phyloP scores from a whole-genome alignment of 2,329 filamentous ascomycete species.

The Sporothrix brasiliensis region DNA sequence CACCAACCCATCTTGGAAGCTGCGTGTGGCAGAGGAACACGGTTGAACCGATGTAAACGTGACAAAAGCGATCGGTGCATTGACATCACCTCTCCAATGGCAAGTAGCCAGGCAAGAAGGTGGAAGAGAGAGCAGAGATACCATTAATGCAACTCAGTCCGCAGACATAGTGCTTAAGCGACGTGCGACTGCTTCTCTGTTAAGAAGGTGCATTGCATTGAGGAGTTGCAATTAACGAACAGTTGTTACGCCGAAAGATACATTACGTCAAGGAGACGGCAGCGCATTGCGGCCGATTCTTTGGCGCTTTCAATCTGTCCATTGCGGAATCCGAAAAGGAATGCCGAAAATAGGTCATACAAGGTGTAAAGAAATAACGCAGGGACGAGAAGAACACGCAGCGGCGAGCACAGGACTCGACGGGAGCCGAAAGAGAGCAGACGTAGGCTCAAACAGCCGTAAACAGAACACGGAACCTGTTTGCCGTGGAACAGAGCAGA shows the following conservation, averaged over 20 bases:
- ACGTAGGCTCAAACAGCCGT: background rate
- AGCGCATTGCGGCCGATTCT: background rate
- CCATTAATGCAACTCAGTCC: background rate
- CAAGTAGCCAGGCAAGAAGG: background rate
- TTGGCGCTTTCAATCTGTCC: background rate
- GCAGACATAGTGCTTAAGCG: conserved; percentile 11
- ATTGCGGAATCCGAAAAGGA: background rate
- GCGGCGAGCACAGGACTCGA: conserved; percentile 15
- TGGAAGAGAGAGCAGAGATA: background rate
- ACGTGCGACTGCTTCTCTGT: background rate
- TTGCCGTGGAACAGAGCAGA: background rate
- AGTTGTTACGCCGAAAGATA: background rate
- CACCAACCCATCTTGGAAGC: conserved; percentile 33
- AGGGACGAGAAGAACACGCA: background rate
- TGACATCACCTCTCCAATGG: background rate
- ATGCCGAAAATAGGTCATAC: background rate
- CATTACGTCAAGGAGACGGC: background rate
- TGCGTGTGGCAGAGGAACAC: background rate
- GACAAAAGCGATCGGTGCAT: background rate
- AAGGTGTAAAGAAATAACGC: background rate
- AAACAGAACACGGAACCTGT: background rate
- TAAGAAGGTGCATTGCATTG: background rate
- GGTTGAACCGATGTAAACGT: background rate
- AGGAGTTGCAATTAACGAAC: background rate
- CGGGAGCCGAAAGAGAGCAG: background rate